Percentiles rank a stretch among this genome's conserved stretches.
These are phyloP conservation scores for Rhododendron molle DNA, from an alignment of 148 eudicot genomes.

Conservation along the genomic window DNA sequence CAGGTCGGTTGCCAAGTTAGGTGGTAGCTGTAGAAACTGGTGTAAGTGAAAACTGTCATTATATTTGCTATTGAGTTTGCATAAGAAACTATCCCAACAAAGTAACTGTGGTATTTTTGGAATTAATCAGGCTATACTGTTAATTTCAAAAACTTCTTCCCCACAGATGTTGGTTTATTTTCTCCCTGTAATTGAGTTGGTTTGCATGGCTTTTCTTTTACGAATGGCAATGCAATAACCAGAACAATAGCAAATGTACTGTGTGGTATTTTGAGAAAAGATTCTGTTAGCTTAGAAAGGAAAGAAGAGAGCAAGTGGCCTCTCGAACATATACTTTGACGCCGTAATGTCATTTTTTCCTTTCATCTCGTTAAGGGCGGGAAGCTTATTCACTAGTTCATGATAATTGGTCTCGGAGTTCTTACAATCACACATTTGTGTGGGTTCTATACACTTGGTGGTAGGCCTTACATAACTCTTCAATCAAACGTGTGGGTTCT, in stretches of 20 bases:
- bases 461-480: background rate
- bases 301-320: background rate
- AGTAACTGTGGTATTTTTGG: background rate
- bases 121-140: background rate
- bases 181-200: background rate
- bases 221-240: background rate
- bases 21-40: background rate
- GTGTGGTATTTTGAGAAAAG: background rate
- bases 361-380: background rate
- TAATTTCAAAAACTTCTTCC: background rate
- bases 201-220: background rate
- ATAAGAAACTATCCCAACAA: background rate
- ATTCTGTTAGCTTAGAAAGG: background rate
- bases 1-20: background rate
- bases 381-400: background rate
- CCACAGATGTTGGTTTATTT: background rate
- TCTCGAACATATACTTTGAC: background rate
- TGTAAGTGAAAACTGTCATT: background rate
- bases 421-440: slow-evolving; percentile 1
- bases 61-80: background rate
- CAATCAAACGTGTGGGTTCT: background rate
- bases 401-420: background rate
- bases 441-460: slow-evolving; percentile 5
- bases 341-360: background rate
- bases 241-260: background rate